These are phyloP conservation scores for Galium porrigens DNA, from an alignment of 305 asterid genomes.

Conservation along the genomic window DNA sequence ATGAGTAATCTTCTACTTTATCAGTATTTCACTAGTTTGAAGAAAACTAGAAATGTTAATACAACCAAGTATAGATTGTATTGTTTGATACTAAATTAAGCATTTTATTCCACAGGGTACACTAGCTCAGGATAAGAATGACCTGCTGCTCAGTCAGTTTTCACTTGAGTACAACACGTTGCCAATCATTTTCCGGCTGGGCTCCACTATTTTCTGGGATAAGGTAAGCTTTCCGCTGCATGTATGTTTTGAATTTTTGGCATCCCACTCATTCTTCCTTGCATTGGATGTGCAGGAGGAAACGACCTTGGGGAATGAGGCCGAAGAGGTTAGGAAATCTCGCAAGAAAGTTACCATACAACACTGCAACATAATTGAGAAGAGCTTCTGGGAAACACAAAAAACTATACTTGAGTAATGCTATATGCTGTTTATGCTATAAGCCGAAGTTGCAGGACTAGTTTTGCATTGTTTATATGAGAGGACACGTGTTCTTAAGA, in stretches of 20 bases:
- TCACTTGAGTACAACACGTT: constrained; percentile 39
- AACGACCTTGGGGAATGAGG: constrained; percentile 14
- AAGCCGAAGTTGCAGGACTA: too few species aligned
- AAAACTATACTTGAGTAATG: constrained; percentile 41
- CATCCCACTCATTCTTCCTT: neutral
- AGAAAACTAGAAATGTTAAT: too few species aligned
- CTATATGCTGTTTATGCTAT: too few species aligned
- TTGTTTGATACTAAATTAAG: constrained; percentile 9
- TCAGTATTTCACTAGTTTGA: neutral
- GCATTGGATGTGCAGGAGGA: constrained; percentile 26
- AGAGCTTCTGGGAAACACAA: constrained; percentile 53
- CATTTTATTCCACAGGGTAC: constrained; percentile 47
- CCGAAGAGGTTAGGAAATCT: constrained; percentile 25
- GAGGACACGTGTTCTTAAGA: too few species aligned
- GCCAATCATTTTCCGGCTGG: constrained; percentile 48
- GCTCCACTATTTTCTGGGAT: constrained; percentile 64
- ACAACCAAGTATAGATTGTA: too few species aligned
- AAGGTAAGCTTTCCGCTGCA: constrained; percentile 27
- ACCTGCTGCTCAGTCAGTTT: constrained; percentile 36
- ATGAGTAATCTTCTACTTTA: neutral
- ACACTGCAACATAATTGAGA: constrained; percentile 52
- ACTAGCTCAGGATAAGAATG: constrained; percentile 59
- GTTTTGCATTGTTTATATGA: too few species aligned
- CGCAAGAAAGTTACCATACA: constrained; percentile 35
- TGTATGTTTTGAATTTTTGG: neutral